Evolutionary conservation across 305 asterid species (phyloP).

Genomic region (Lippia alba): DNA sequence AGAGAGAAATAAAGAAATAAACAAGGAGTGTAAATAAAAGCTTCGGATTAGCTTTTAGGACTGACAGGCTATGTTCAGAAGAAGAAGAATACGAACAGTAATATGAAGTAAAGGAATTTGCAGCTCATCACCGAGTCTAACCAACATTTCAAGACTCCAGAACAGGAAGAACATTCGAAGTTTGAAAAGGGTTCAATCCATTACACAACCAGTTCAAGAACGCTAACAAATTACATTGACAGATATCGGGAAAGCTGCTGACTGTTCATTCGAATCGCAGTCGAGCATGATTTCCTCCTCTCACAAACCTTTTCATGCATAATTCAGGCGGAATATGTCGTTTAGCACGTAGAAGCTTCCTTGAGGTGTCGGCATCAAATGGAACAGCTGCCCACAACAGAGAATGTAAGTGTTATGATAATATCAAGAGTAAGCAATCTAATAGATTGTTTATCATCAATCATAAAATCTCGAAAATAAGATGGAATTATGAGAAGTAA

Average conservation of each 20-base stretch:
- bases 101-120: too few species aligned
- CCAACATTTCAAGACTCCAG: too few species aligned
- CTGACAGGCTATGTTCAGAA: too few species aligned
- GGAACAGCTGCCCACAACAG: constrained; percentile 50
- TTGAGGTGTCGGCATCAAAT: constrained; percentile 61
- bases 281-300: constrained; percentile 10
- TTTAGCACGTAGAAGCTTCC: constrained; percentile 60
- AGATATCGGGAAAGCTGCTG: constrained; percentile 11
- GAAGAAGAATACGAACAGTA: too few species aligned
- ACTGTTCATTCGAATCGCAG: constrained; percentile 31
- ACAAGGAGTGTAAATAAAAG: too few species aligned
- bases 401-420: constrained; percentile 23
- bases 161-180: too few species aligned
- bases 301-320: constrained; percentile 39
- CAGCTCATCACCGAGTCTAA: too few species aligned
- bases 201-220: too few species aligned
- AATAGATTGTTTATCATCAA: not conserved
- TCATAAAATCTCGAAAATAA: constrained; percentile 18
- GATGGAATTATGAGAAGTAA: constrained; percentile 4
- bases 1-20: too few species aligned
- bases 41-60: too few species aligned
- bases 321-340: constrained; percentile 62
- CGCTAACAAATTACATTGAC: too few species aligned
- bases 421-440: not conserved
- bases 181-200: too few species aligned